Evolutionary conservation across 306 rosid species (phyloP), one percentile per base, ranked within the genome.

Genomic region (Notholithocarpus densiflorus): DNA sequence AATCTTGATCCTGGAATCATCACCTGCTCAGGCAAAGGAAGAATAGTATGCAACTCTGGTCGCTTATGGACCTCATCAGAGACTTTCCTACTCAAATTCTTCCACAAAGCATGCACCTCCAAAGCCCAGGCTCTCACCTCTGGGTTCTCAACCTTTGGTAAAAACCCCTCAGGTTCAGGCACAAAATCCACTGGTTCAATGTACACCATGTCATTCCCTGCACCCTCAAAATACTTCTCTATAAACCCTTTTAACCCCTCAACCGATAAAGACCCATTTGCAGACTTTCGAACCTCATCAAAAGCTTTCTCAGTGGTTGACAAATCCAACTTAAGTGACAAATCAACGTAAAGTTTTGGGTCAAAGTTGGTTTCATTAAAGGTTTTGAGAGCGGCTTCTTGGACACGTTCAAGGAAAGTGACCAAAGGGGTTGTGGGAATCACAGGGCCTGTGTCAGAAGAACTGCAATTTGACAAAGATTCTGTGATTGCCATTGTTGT

Each of bases 1-100:
- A 95, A 95, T 24, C 97, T 80, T 0, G 98, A 91, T 5, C 99
- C 99, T 0, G 97, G 98, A 89, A 95, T 79, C 2, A 93, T 69
- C 29, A 70, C 52, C 6, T 82, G 76, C 73, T 21, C 40, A 0
- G 89, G 87, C 55, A 95, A 86, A 71, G 99, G 97, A 72, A 93
- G 90, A 74, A 93, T 76, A 23, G 99, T 93, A 79, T 90, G 92
- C 6, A 81, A 18, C 24, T 85, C 80, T 4, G 98, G 96, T n/a
- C 71, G 82, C 23, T 69, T 56, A 43, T 54, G 27, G 3, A 93
- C 93, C 69, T 65, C 79, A 55, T 24, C 40, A 6, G 90, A 88
- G 17, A 83, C 75, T 75, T 81, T 87, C 24, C 99, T 75, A 56
- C 88, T 88, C 80, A 95, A 72, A 74, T 89, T 91, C 85, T 83